These are phyloP conservation scores for Verticillium longisporum DNA, from an alignment of 2,329 filamentous ascomycete genomes.

Conservation along the genomic window DNA sequence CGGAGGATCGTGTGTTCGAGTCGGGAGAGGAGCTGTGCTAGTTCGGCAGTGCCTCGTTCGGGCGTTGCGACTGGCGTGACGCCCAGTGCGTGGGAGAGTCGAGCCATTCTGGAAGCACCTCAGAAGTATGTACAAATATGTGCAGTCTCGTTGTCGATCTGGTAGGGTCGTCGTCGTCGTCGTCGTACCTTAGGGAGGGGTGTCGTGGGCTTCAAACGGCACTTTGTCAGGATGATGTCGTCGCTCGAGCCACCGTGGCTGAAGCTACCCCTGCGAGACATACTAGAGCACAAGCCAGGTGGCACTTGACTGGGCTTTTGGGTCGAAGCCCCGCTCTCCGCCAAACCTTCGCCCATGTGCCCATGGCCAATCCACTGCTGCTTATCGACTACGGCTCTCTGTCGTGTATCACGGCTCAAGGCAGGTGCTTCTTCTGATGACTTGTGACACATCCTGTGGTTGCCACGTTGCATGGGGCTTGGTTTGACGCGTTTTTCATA, in stretches of 20 bases:
- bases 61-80: slow-evolving; percentile 9
- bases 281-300: background rate
- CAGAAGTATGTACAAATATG: background rate
- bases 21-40: slow-evolving; percentile 58
- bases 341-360: background rate
- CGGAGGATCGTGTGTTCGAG: slow-evolving; percentile 60
- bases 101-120: slow-evolving; percentile 4
- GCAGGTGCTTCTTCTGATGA: too few relatives aligned
- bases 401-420: too few relatives aligned
- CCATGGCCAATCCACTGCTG: background rate
- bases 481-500: too few relatives aligned
- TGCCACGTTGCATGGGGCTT: too few relatives aligned
- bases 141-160: background rate
- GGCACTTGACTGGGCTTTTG: background rate
- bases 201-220: background rate
- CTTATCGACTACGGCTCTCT: too few relatives aligned
- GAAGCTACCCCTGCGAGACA: slow-evolving; percentile 7
- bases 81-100: slow-evolving; percentile 4
- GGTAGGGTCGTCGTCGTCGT: background rate
- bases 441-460: too few relatives aligned
- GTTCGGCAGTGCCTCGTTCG: slow-evolving; percentile 34
- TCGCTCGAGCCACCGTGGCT: slow-evolving; percentile 13
- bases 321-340: background rate
- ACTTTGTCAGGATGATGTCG: slow-evolving; percentile 6
- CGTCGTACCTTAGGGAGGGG: too few relatives aligned